A percentile compares a stretch with the other conserved stretches of the same genome.
Conservation (phyloP, 495 filamentous ascomycete species). For the Aspergillus nidulans region DNA sequence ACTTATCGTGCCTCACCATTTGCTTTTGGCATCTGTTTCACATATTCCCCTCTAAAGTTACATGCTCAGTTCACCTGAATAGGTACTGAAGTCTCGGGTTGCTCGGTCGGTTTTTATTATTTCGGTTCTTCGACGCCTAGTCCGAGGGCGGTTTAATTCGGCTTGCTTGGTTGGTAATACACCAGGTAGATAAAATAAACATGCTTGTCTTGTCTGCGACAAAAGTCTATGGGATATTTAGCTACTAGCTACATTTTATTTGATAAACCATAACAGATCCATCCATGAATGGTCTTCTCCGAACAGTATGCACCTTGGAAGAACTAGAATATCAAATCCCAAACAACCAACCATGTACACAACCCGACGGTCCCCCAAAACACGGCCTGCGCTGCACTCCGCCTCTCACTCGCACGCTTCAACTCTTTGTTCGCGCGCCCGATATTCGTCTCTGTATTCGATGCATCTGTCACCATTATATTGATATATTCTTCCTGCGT, state of each 20-base stretch:
- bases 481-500: slow-evolving; percentile 83
- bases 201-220: not conserved
- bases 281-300: not conserved
- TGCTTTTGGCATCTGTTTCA: too few species aligned
- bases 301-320: not conserved
- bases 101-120: not conserved
- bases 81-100: too few species aligned
- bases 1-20: too few species aligned
- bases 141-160: too few species aligned
- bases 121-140: not conserved
- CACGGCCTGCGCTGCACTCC: slow-evolving; percentile 79
- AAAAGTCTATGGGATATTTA: not conserved
- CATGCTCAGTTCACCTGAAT: too few species aligned
- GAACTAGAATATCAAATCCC: slow-evolving; percentile 79
- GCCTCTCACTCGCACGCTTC: slow-evolving; percentile 73
- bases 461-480: slow-evolving; percentile 81
- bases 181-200: not conserved
- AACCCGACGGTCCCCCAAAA: slow-evolving; percentile 84
- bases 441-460: slow-evolving; percentile 76
- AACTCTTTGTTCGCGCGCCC: slow-evolving; percentile 86
- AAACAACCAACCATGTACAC: slow-evolving; percentile 78
- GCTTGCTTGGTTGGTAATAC: not conserved
- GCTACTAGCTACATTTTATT: not conserved
- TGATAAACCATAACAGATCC: not conserved
- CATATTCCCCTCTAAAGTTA: too few species aligned